Evolutionary conservation across 2,329 filamentous ascomycete species (phyloP).

Genomic region (Colletotrichum cereale): DNA sequence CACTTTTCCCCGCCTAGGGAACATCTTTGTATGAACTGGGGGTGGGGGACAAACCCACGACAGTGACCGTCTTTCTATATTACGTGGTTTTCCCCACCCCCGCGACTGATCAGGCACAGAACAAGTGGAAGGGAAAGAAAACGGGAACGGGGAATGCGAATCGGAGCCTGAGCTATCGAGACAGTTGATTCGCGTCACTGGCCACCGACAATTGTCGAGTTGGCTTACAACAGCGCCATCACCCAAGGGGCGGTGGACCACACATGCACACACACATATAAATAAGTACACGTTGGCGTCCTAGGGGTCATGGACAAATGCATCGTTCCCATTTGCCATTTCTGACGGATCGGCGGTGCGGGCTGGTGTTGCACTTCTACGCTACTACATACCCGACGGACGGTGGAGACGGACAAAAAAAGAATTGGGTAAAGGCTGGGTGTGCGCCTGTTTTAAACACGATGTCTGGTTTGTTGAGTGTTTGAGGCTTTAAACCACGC

Average conservation of each 20-base stretch:
- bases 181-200: slow-evolving; percentile 31
- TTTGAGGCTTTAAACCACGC: slow-evolving; percentile 26
- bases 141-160: not conserved
- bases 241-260: not conserved
- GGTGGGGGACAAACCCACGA: not conserved
- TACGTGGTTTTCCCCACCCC: not conserved
- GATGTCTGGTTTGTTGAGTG: slow-evolving; percentile 40
- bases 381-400: no score
- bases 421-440: not conserved
- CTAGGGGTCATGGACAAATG: slow-evolving; percentile 16
- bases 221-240: not conserved
- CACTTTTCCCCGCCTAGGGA: no score
- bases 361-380: slow-evolving; percentile 9
- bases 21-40: no score
- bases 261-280: not conserved
- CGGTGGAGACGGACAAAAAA: not conserved
- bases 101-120: slow-evolving; percentile 12
- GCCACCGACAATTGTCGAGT: slow-evolving; percentile 17
- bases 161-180: slow-evolving; percentile 23
- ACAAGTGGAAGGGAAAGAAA: not conserved
- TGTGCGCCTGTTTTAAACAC: slow-evolving; percentile 19
- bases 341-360: slow-evolving; percentile 1
- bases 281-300: no score
- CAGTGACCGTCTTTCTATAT: not conserved
- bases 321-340: slow-evolving; percentile 13